Percentiles rank a stretch among this genome's conserved stretches.
Evolutionary conservation across 2,329 filamentous ascomycete species (phyloP).

Genomic region (Colletotrichum horii): DNA sequence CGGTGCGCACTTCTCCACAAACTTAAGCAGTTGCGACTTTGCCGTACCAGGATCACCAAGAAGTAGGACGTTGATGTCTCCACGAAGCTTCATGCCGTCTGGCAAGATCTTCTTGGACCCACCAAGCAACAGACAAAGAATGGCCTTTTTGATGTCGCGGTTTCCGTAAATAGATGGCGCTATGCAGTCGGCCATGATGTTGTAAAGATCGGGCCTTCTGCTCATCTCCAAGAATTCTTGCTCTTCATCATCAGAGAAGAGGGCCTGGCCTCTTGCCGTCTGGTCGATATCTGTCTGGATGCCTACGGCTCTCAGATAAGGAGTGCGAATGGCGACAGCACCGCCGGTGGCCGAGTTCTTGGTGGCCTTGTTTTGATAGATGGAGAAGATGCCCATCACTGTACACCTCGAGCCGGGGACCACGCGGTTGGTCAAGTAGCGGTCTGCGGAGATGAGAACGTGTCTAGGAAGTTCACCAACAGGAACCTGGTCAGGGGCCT

Average conservation of each 20-base stretch:
- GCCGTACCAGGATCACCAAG: conserved; percentile 98
- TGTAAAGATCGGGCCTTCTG: conserved; percentile 89
- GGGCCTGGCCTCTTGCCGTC: conserved; percentile 80
- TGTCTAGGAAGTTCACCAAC: conserved; percentile 95
- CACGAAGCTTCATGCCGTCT: conserved; percentile 96
- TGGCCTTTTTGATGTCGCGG: conserved; percentile 94
- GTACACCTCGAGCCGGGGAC: conserved; percentile 95
- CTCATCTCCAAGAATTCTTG: conserved; percentile 95
- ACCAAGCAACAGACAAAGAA: conserved; percentile 89
- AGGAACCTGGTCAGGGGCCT: conserved; percentile 95
- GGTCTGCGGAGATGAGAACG: conserved; percentile 94
- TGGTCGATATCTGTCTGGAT: conserved; percentile 91
- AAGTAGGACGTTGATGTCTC: conserved; percentile 96
- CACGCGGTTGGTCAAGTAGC: conserved; percentile 93
- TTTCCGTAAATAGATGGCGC: conserved; percentile 98
- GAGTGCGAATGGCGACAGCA: conserved; percentile 93
- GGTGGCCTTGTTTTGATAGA: conserved; percentile 90
- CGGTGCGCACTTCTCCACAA: conserved; percentile 93
- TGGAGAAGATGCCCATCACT: conserved; percentile 96
- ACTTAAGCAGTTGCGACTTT: conserved; percentile 96
- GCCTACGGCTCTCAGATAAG: conserved; percentile 90
- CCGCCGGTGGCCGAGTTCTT: conserved; percentile 76
- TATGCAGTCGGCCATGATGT: conserved; percentile 87
- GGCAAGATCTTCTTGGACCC: conserved; percentile 98
- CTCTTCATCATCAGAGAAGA: conserved; percentile 94